Evolutionary conservation across 177 flowering plant species (phyloP).

Genomic region (Vitis hybrid): DNA sequence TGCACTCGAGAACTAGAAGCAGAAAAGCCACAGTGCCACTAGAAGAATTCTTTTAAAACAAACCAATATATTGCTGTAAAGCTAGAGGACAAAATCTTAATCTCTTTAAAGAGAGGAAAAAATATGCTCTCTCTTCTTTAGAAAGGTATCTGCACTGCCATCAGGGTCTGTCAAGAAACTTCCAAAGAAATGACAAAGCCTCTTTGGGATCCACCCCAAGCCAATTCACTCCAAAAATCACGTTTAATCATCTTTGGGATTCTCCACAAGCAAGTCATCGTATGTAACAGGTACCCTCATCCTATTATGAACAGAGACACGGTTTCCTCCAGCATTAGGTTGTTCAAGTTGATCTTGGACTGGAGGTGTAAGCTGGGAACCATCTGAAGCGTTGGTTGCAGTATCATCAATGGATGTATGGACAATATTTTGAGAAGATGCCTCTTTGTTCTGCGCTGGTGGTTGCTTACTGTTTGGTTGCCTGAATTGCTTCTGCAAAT

Average conservation of each 20-base stretch:
- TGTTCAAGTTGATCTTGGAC: slow-evolving; percentile 13
- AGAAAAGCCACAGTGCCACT: too few species aligned
- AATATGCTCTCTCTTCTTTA: too few species aligned
- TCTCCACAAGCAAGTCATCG: slow-evolving; percentile 44
- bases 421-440: slow-evolving; percentile 10
- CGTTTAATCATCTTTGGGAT: slow-evolving; percentile 18
- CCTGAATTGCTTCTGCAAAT: slow-evolving; percentile 64
- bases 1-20: too few species aligned
- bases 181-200: too few species aligned
- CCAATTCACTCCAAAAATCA: neutral
- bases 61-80: too few species aligned
- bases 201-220: too few species aligned
- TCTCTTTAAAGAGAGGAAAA: too few species aligned
- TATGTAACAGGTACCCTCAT: slow-evolving; percentile 61
- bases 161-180: too few species aligned
- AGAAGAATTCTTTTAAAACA: too few species aligned
- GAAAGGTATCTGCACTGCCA: too few species aligned
- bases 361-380: slow-evolving; percentile 7
- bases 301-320: slow-evolving; percentile 45
- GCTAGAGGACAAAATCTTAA: too few species aligned
- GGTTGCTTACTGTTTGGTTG: slow-evolving; percentile 28
- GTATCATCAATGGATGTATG: slow-evolving; percentile 1
- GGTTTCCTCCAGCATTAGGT: slow-evolving; percentile 23
- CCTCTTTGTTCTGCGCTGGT: slow-evolving; percentile 15
- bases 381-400: slow-evolving; percentile 12